Percentiles rank a stretch among this genome's conserved stretches.
These are phyloP conservation scores for Phialophora verrucosa DNA, from an alignment of 2,329 filamentous ascomycete species.

Conservation along the genomic window DNA sequence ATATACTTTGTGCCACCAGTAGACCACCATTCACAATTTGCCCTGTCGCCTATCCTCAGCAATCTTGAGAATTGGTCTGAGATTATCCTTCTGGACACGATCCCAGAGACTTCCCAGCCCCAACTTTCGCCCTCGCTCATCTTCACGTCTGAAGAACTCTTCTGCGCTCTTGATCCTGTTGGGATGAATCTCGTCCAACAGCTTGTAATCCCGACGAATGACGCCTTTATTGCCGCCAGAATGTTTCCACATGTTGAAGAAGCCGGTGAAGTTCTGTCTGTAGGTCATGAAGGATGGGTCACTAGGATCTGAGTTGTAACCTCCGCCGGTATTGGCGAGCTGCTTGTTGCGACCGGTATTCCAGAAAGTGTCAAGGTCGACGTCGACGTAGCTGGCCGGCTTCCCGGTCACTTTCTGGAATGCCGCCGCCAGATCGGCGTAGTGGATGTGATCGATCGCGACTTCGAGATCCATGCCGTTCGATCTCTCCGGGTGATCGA, in stretches of 20 bases:
- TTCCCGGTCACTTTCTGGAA: constrained; percentile 54
- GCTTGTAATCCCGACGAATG: constrained; percentile 53
- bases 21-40: constrained; percentile 20
- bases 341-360: constrained; percentile 30
- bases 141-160: constrained; percentile 53
- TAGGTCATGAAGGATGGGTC: constrained; percentile 50
- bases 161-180: constrained; percentile 55
- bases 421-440: constrained; percentile 49
- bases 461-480: constrained; percentile 56
- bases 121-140: constrained; percentile 22
- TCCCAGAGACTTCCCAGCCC: constrained; percentile 36
- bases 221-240: constrained; percentile 52
- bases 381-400: constrained; percentile 50
- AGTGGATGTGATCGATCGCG: constrained; percentile 51
- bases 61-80: constrained; percentile 36
- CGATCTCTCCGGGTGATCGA: constrained; percentile 53
- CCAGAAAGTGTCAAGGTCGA: constrained; percentile 47
- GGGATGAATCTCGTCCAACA: constrained; percentile 61
- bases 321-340: constrained; percentile 43
- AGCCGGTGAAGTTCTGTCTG: constrained; percentile 58
- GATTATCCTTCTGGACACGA: constrained; percentile 32
- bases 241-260: constrained; percentile 56
- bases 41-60: constrained; percentile 32
- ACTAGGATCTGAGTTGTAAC: constrained; percentile 46
- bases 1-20: not conserved